Percentiles rank a stretch among this genome's conserved stretches.
phyloP scores from a whole-genome alignment of 257 asterid genomes.

The Coffea eugenioides region DNA sequence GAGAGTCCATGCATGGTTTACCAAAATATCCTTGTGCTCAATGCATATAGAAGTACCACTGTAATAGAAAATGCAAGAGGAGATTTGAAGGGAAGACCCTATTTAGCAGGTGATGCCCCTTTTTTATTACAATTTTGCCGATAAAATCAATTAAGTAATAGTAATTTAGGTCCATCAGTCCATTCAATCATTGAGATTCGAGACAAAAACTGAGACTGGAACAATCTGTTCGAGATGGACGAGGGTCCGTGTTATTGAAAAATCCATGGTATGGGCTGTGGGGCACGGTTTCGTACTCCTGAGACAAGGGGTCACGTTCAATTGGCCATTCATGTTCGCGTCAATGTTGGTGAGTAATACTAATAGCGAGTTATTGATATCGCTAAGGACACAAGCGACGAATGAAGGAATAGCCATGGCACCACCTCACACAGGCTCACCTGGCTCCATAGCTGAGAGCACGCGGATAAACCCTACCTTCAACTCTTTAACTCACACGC shows the following conservation, averaged over 20 bases:
- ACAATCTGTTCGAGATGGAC: background rate
- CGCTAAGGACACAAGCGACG: background rate
- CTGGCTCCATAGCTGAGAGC: background rate
- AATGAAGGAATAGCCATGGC: slow-evolving; percentile 4
- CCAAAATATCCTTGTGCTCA: no score
- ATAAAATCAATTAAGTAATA: background rate
- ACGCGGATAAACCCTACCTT: slow-evolving; percentile 21
- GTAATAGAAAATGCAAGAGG: no score
- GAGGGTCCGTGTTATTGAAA: slow-evolving; percentile 9
- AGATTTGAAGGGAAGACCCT: no score
- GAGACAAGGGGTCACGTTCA: slow-evolving; percentile 33
- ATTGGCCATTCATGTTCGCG: slow-evolving; percentile 18
- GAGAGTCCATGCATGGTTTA: no score
- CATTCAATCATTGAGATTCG: slow-evolving; percentile 11
- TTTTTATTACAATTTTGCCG: background rate
- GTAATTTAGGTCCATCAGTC: background rate
- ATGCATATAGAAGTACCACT: no score
- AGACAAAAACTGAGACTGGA: background rate
- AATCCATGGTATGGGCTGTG: slow-evolving; percentile 28
- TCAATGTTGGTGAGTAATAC: slow-evolving; percentile 3
- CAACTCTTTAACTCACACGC: slow-evolving; percentile 6
- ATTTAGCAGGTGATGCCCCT: no score
- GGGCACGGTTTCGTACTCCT: slow-evolving; percentile 16
- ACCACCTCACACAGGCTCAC: slow-evolving; percentile 18
- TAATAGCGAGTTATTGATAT: background rate